phyloP scores from a whole-genome alignment of 805 yeast species.

The Yarrowia divulgata region DNA sequence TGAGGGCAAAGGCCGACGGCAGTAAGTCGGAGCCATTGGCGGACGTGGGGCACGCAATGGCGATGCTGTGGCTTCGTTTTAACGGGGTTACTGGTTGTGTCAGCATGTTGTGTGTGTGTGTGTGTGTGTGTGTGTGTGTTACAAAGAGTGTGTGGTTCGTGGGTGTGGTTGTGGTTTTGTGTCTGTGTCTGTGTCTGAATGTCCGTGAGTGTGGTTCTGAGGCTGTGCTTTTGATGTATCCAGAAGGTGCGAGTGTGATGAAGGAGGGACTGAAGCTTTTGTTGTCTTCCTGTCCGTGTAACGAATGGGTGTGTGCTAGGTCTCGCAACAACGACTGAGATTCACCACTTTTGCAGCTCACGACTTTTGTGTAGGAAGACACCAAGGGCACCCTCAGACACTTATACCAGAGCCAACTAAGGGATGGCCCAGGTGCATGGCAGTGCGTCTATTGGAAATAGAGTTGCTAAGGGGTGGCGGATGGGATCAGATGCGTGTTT shows the following conservation, averaged over 20 bases:
- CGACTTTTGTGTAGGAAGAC: slow-evolving; percentile 14
- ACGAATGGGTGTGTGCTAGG: not conserved
- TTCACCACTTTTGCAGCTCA: not conserved
- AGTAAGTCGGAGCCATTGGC: slow-evolving; percentile 30
- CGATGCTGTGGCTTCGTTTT: slow-evolving; percentile 36
- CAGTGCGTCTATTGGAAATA: slow-evolving; percentile 14
- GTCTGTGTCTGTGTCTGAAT: not conserved
- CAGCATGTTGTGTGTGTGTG: slow-evolving; percentile 32
- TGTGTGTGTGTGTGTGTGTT: slow-evolving; percentile 6
- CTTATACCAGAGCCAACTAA: slow-evolving; percentile 35
- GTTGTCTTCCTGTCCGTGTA: not conserved
- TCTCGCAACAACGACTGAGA: not conserved
- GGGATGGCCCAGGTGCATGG: slow-evolving; percentile 38
- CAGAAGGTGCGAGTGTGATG: not conserved
- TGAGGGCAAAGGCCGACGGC: slow-evolving; percentile 37
- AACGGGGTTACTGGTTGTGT: slow-evolving; percentile 39
- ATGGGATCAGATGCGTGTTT: not conserved
- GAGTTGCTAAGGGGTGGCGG: slow-evolving; percentile 33
- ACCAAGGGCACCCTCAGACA: slow-evolving; percentile 32
- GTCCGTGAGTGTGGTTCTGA: not conserved
- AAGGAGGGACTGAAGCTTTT: not conserved
- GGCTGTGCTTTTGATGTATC: not conserved
- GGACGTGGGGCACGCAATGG: slow-evolving; percentile 28
- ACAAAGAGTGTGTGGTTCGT: not conserved
- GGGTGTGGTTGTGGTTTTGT: not conserved